Conservation (phyloP, 768 basidiomycete genomes). For the Mycena venus region DNA sequence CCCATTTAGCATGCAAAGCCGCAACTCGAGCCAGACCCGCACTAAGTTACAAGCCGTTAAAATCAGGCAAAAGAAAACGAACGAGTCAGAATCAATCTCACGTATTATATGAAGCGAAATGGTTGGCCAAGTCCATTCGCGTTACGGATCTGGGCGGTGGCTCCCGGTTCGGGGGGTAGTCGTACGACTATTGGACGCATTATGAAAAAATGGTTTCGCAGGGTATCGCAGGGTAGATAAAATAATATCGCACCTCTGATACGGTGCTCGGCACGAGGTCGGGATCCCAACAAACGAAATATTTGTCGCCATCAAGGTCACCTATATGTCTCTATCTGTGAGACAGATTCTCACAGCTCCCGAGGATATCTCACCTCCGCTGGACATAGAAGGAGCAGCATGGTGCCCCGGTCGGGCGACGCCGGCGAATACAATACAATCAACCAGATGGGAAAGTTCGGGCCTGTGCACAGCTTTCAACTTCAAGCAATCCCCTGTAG, state of each 20-base stretch:
- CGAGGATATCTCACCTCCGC: conserved; percentile 53
- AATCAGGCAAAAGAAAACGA: background rate
- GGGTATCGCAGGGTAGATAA: background rate
- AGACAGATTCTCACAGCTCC: background rate
- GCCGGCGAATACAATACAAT: conserved; percentile 77
- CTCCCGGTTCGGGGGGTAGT: conserved; percentile 76
- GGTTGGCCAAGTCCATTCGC: conserved; percentile 69
- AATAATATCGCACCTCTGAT: conserved; percentile 57
- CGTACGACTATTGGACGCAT: conserved; percentile 64
- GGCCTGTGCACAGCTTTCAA: conserved; percentile 68
- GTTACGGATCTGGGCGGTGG: conserved; percentile 60
- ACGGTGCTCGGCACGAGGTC: conserved; percentile 70
- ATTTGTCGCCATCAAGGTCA: conserved; percentile 77
- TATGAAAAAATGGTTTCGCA: too few relatives aligned
- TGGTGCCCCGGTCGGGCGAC: conserved; percentile 68
- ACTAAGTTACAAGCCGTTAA: conserved; percentile 47
- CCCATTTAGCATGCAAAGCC: conserved; percentile 73
- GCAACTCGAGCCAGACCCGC: conserved; percentile 70
- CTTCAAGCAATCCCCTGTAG: conserved; percentile 72
- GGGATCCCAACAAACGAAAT: conserved; percentile 78
- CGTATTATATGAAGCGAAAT: conserved; percentile 78
- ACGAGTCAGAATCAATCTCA: conserved; percentile 32
- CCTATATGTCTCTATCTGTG: conserved; percentile 32
- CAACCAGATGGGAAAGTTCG: conserved; percentile 67
- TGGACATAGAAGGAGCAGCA: conserved; percentile 78